Evolutionary conservation across 139 green algal species (phyloP), one percentile per base, ranked within the genome.

Genomic region (Pedinophyceae sp.): DNA sequence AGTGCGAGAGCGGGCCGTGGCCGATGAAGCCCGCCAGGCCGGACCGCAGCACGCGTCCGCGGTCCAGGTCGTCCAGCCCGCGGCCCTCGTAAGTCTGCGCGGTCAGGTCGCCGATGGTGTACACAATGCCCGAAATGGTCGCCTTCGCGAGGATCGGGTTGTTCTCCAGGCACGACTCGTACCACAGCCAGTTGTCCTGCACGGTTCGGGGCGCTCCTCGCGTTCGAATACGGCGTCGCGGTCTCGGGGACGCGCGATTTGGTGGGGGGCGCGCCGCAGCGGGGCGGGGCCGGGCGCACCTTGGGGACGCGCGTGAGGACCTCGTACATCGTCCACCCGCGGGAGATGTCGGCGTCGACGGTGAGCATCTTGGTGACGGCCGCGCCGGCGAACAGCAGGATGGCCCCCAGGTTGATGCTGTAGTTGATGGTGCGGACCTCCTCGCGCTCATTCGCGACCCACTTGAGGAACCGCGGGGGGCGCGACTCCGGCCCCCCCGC

Each of bases 41-140:
- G 20, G 57, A 67, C 25, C 67, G 57, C n/a, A 61, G 3, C 20
- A 61, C 58, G 22, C 67, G 50, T 2, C 27, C 48, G 26, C 39
- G 22, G 51, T 75, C 67, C 30, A 60, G 55, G 15, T 57, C 49
- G 26, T 28, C 48, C 15, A 65, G 18, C 24, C 28, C 50, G 2
- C 55, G 34, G 27, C 62, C 62, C 53, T 75, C 67, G 29, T 69
- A 69, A 13, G 28, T 60, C 57, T 75, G 67, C 16, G 67, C 67
- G 16, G 62, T 70, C 4, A 70, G 20, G 58, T 75, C 67, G 23
- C 67, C 67, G 3, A 43, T 19, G 13, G 13, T 19, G 34, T 43
- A 43, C 34, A 43, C 34, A 13, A 43, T 19, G 10, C 34, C 34
- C 34, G 34, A 43, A 13, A 43, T 43, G 34, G 10, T 19, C 13